A percentile compares a stretch with the other conserved stretches of the same genome.
phyloP scores from a whole-genome alignment of 192 early-diverging fungal species.

The Coemansia sp. region DNA sequence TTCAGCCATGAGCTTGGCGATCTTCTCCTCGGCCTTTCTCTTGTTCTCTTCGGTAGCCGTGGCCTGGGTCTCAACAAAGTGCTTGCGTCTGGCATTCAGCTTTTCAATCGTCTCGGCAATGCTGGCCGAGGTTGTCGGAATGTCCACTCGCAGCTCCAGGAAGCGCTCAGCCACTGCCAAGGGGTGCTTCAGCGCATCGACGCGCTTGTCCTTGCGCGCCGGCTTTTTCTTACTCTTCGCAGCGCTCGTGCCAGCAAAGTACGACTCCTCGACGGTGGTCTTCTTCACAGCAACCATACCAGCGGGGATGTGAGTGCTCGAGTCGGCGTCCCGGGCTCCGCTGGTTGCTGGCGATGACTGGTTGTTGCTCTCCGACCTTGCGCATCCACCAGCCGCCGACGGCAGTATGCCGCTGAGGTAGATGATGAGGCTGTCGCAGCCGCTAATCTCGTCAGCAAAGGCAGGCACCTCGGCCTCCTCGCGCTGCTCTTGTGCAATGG shows the following conservation, averaged over 20 bases:
- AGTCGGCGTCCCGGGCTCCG: constrained; percentile 62
- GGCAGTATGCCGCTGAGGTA: constrained; percentile 62
- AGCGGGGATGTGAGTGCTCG: constrained; percentile 66
- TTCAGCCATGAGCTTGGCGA: constrained; percentile 70
- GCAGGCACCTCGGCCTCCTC: constrained; percentile 89
- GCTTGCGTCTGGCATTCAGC: constrained; percentile 68
- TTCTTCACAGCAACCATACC: constrained; percentile 82
- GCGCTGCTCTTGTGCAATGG: constrained; percentile 72
- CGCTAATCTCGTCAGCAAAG: constrained; percentile 82
- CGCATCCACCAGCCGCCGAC: constrained; percentile 17
- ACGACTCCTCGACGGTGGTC: constrained; percentile 71
- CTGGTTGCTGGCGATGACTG: constrained; percentile 45
- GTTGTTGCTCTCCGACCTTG: constrained; percentile 16
- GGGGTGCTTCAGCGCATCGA: constrained; percentile 68
- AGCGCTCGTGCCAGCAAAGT: constrained; percentile 67
- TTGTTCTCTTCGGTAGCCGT: constrained; percentile 84
- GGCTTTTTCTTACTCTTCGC: constrained; percentile 66
- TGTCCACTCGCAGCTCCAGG: constrained; percentile 74
- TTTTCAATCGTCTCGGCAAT: constrained; percentile 72
- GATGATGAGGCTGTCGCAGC: constrained; percentile 78
- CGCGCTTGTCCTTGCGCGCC: constrained; percentile 61
- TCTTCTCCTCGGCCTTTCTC: constrained; percentile 83
- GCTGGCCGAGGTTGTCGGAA: constrained; percentile 73
- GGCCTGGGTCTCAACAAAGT: constrained; percentile 79
- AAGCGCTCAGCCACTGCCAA: constrained; percentile 81